A percentile compares a stretch with the other conserved stretches of the same genome.
Evolutionary conservation across 257 asterid genomes (phyloP).

Genomic region (Cruciata laevipes): DNA sequence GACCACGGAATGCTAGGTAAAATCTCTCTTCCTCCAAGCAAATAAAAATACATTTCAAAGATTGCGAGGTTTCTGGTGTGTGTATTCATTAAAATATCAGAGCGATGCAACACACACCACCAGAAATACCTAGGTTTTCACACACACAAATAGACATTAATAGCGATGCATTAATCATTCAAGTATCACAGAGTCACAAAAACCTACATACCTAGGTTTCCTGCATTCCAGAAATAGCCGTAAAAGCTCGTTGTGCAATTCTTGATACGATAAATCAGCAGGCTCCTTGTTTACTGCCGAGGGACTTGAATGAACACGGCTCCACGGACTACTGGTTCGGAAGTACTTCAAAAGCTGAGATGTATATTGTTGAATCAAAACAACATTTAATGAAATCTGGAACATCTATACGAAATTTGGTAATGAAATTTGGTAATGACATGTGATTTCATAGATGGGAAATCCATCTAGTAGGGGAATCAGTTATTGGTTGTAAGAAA

Average conservation of each 20-base stretch:
- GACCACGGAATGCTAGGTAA: no score
- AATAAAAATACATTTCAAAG: not conserved
- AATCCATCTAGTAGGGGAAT: not conserved
- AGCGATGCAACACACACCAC: no score
- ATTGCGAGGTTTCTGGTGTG: not conserved
- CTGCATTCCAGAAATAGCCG: constrained; percentile 36
- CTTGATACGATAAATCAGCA: constrained; percentile 31
- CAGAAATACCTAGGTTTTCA: no score
- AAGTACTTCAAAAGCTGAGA: constrained; percentile 48
- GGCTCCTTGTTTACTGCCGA: constrained; percentile 36
- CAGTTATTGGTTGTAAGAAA: not conserved
- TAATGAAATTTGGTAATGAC: not conserved
- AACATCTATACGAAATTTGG: no score
- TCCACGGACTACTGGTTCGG: constrained; percentile 66
- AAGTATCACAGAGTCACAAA: not conserved
- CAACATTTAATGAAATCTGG: not conserved
- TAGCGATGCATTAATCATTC: no score
- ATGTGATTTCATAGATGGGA: not conserved
- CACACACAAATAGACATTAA: not conserved
- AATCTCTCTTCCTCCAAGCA: not conserved
- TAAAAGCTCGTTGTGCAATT: constrained; percentile 50
- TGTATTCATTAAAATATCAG: not conserved
- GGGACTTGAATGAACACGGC: constrained; percentile 34
- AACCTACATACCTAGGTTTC: constrained; percentile 44
- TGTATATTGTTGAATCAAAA: not conserved